Evolutionary conservation across 2,329 filamentous ascomycete genomes (phyloP).

Genomic region (Trichoderma aggressivum): DNA sequence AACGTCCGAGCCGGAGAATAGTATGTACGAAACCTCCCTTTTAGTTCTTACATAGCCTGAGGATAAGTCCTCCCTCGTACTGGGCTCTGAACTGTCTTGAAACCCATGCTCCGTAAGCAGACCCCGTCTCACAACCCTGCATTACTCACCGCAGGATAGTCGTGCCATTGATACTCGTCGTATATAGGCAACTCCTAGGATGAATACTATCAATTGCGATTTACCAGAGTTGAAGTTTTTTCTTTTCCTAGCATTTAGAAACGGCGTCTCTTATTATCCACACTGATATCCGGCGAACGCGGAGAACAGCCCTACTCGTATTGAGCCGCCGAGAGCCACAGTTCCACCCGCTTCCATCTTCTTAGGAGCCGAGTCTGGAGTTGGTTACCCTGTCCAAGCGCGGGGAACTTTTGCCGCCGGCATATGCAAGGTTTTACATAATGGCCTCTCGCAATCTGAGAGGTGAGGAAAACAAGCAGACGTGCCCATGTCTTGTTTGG

Average conservation of each 20-base stretch:
- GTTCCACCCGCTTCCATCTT: background rate
- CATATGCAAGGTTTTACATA: slow-evolving; percentile 3
- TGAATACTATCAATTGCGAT: background rate
- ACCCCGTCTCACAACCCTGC: background rate
- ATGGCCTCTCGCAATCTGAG: background rate
- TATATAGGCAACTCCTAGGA: background rate
- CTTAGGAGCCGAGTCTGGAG: background rate
- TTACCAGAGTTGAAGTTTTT: background rate
- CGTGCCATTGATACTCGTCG: background rate
- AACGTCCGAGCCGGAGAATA: background rate
- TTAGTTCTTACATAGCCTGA: background rate
- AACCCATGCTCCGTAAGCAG: background rate
- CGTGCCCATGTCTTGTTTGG: background rate
- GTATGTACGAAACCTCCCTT: background rate
- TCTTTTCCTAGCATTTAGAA: background rate
- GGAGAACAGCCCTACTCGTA: background rate
- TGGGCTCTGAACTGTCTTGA: background rate
- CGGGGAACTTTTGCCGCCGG: slow-evolving; percentile 6
- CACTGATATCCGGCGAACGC: background rate
- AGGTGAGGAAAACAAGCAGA: background rate
- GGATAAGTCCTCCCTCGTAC: background rate
- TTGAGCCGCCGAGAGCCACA: background rate
- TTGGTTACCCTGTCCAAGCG: background rate
- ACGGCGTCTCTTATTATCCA: background rate
- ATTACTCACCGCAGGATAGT: background rate